Evolutionary conservation across 805 yeast species (phyloP).

Genomic region (Vanderwaltozyma polyspora): DNA sequence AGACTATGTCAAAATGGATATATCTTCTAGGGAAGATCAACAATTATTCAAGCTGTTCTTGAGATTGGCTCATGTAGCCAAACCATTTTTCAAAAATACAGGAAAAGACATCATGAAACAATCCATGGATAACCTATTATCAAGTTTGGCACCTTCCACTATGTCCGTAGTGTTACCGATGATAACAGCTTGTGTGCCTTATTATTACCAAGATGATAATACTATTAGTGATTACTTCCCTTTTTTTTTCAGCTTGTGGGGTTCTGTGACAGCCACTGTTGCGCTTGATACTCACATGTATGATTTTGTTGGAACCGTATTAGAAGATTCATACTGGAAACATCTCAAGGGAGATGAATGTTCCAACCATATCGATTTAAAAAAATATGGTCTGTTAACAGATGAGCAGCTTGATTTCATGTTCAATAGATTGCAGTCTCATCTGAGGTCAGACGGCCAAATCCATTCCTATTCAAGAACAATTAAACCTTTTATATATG

Average conservation of each 20-base stretch:
- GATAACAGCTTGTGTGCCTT: slow-evolving; percentile 45
- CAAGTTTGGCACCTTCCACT: slow-evolving; percentile 43
- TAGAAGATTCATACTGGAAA: slow-evolving; percentile 35
- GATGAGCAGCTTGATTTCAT: slow-evolving; percentile 49
- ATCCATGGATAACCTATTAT: slow-evolving; percentile 40
- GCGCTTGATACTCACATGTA: slow-evolving; percentile 55
- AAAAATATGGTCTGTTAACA: slow-evolving; percentile 53
- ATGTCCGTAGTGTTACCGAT: slow-evolving; percentile 41
- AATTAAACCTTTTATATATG: slow-evolving; percentile 39
- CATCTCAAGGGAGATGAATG: slow-evolving; percentile 11
- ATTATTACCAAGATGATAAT: slow-evolving; percentile 20
- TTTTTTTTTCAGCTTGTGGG: slow-evolving; percentile 64
- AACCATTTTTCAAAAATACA: slow-evolving; percentile 40
- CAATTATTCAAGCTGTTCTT: slow-evolving; percentile 38
- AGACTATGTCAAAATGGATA: slow-evolving; percentile 32
- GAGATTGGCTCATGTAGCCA: slow-evolving; percentile 43
- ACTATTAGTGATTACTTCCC: slow-evolving; percentile 51
- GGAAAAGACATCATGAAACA: slow-evolving; percentile 31
- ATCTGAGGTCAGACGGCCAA: slow-evolving; percentile 28
- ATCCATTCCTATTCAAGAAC: slow-evolving; percentile 36
- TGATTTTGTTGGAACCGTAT: slow-evolving; percentile 50
- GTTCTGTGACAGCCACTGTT: slow-evolving; percentile 36
- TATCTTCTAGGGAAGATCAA: slow-evolving; percentile 30
- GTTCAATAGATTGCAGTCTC: slow-evolving; percentile 42
- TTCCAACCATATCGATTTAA: slow-evolving; percentile 10